These are phyloP conservation scores for Neurospora tetrasperma DNA, from an alignment of 495 filamentous ascomycete genomes.

Conservation along the genomic window DNA sequence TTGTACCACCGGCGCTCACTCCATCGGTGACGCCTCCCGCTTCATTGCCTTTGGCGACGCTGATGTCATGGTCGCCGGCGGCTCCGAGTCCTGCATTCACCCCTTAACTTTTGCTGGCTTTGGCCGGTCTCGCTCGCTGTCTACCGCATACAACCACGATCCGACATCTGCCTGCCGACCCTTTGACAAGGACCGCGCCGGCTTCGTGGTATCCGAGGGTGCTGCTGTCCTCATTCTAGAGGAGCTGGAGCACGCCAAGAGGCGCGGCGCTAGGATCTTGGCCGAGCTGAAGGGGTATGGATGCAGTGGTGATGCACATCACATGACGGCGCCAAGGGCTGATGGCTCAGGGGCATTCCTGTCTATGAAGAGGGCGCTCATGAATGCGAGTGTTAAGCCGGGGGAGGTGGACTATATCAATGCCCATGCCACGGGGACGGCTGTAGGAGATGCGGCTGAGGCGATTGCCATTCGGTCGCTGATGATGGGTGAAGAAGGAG, in stretches of 20 bases:
- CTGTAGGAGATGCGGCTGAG: constrained; percentile 79
- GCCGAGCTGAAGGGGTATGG: constrained; percentile 88
- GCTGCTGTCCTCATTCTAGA: constrained; percentile 82
- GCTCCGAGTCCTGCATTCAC: constrained; percentile 91
- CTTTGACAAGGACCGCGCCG: constrained; percentile 70
- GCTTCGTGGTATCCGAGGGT: constrained; percentile 91
- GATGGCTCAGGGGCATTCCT: constrained; percentile 71
- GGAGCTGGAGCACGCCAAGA: constrained; percentile 78
- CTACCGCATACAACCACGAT: constrained; percentile 67
- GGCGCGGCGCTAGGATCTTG: constrained; percentile 70
- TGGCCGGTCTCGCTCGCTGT: constrained; percentile 73
- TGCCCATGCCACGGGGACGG: constrained; percentile 85
- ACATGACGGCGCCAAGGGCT: constrained; percentile 80
- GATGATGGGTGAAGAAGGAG: constrained; percentile 64
- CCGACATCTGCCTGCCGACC: constrained; percentile 69
- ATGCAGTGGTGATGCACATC: constrained; percentile 75
- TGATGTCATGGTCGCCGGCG: constrained; percentile 89
- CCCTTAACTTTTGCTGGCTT: constrained; percentile 89
- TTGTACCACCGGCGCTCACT: constrained; percentile 91
- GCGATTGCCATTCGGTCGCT: constrained; percentile 71
- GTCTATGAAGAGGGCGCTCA: constrained; percentile 78
- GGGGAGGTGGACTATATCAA: constrained; percentile 81
- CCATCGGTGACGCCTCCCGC: constrained; percentile 82
- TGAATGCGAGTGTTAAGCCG: constrained; percentile 59
- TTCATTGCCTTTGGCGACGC: constrained; percentile 88